Evolutionary conservation across 352 stramenopile genomes (phyloP).

Genomic region (Phytophthora hybrid): DNA sequence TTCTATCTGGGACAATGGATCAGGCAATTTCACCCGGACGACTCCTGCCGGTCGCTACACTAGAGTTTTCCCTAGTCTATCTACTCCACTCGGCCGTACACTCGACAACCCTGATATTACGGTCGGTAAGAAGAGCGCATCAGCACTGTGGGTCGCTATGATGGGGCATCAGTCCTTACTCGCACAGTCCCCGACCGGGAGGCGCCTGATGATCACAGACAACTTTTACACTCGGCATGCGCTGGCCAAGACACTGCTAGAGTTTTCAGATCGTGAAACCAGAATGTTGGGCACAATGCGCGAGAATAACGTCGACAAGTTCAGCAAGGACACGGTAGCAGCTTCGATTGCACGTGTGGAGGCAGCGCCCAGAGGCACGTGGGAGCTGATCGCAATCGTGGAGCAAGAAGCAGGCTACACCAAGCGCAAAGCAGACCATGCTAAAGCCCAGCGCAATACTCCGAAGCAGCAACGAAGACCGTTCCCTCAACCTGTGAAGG

Average conservation of each 20-base stretch:
- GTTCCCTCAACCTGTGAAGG: too few relatives aligned
- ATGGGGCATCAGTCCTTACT: constrained; percentile 9
- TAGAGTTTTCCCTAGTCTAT: background rate
- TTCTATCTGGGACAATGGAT: constrained; percentile 15
- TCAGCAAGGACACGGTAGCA: too few relatives aligned
- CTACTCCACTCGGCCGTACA: background rate
- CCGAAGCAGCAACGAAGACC: too few relatives aligned
- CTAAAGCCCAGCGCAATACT: too few relatives aligned
- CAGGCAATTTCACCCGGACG: background rate
- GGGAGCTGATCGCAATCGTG: too few relatives aligned
- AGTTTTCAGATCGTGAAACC: background rate
- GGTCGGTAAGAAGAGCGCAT: background rate
- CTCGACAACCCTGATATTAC: background rate
- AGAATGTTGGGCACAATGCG: too few relatives aligned
- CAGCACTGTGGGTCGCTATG: constrained; percentile 14
- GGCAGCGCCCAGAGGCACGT: too few relatives aligned
- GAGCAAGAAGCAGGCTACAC: too few relatives aligned
- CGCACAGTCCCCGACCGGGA: background rate
- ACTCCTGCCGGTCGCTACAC: constrained; percentile 5
- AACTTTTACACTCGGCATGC: constrained; percentile 18
- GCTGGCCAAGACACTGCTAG: background rate
- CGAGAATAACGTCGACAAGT: too few relatives aligned
- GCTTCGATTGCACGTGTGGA: too few relatives aligned
- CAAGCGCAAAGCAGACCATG: too few relatives aligned
- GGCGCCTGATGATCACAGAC: background rate